A percentile compares a stretch with the other conserved stretches of the same genome.
Evolutionary conservation across 805 yeast species (phyloP).

Genomic region (Diddensiella caesifluorescens): DNA sequence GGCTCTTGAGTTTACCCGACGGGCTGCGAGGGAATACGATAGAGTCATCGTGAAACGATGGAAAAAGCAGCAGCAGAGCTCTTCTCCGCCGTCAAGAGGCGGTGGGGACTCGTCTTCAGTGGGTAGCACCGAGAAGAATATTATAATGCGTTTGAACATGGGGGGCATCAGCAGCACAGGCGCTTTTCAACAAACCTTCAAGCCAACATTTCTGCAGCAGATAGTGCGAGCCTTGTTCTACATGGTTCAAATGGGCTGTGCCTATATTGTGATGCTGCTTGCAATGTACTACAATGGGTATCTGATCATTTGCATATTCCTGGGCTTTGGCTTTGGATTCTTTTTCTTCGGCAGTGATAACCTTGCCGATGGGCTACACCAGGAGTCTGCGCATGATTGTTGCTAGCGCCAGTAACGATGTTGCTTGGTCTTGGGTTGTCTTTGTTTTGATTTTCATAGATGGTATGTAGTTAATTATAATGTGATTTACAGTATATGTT

Average conservation of each 20-base stretch:
- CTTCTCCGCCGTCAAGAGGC: slow-evolving; percentile 23
- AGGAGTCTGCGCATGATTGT: slow-evolving; percentile 16
- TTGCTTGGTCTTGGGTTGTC: no score
- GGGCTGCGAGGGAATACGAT: slow-evolving; percentile 46
- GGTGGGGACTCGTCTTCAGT: slow-evolving; percentile 1
- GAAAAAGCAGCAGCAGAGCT: slow-evolving; percentile 9
- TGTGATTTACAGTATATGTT: no score
- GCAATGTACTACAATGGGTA: slow-evolving; percentile 75
- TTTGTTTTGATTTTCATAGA: no score
- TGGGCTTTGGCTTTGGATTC: slow-evolving; percentile 59
- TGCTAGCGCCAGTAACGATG: no score
- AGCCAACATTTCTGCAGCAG: slow-evolving; percentile 48
- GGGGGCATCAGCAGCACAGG: not conserved
- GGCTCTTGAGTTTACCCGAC: slow-evolving; percentile 52
- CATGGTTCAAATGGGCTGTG: slow-evolving; percentile 57
- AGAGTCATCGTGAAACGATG: slow-evolving; percentile 25
- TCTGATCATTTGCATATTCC: slow-evolving; percentile 54
- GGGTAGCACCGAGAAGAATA: not conserved
- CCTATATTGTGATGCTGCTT: slow-evolving; percentile 62
- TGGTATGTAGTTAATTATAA: no score
- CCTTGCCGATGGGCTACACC: slow-evolving; percentile 28
- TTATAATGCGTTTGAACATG: not conserved
- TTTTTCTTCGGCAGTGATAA: slow-evolving; percentile 46
- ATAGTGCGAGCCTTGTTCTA: slow-evolving; percentile 44
- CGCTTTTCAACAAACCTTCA: slow-evolving; percentile 11